Evolutionary conservation across 2,329 filamentous ascomycete species (phyloP).

Genomic region (Stachybotrys chartarum): DNA sequence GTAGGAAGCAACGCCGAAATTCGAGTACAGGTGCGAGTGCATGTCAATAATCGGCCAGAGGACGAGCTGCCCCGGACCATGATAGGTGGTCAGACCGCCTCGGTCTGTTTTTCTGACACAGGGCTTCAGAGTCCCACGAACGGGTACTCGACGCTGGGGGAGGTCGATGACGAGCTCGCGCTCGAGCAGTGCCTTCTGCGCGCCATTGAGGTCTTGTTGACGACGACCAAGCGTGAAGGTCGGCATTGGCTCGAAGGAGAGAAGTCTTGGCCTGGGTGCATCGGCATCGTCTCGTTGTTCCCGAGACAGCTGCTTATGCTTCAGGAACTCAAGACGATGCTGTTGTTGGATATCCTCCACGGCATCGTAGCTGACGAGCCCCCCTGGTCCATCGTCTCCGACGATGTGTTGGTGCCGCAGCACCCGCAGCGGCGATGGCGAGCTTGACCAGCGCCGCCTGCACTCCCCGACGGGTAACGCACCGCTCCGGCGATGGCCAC

Average conservation of each 20-base stretch:
- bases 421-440: conserved; percentile 8
- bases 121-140: conserved; percentile 34
- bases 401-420: conserved; percentile 23
- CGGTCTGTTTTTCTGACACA: conserved; percentile 66
- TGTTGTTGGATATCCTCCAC: conserved; percentile 24
- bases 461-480: neutral
- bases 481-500: neutral
- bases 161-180: conserved; percentile 28
- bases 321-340: conserved; percentile 23
- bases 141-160: conserved; percentile 15
- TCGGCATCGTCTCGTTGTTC: conserved; percentile 11
- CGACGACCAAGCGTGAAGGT: conserved; percentile 89
- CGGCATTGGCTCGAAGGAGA: conserved; percentile 76
- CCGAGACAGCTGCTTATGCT: conserved; percentile 22
- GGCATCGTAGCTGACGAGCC: conserved; percentile 21
- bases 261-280: conserved; percentile 59
- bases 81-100: conserved; percentile 89
- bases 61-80: conserved; percentile 87
- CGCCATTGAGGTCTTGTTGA: conserved; percentile 45
- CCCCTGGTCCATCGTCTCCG: conserved; percentile 7
- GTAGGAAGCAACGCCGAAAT: conserved; percentile 66
- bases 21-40: conserved; percentile 45
- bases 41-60: conserved; percentile 91
- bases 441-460: neutral
- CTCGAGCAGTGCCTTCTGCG: conserved; percentile 37